Evolutionary conservation across 345 rosid species (phyloP), one percentile per base, ranked within the genome.

Genomic region (Aquilaria malaccensis): DNA sequence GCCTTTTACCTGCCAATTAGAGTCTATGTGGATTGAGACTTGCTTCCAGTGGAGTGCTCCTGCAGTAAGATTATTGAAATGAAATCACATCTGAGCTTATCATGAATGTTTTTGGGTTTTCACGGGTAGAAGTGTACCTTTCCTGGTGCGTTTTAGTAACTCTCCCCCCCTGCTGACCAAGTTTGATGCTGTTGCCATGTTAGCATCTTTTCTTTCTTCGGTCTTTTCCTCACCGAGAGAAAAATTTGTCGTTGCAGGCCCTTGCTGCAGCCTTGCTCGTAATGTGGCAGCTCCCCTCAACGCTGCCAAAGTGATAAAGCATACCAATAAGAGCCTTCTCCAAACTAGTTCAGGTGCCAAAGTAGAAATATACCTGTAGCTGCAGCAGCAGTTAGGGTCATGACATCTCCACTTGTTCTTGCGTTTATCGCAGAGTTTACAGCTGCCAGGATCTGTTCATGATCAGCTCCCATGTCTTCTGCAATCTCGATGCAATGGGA

Each of bases 1-100:
- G 62, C 15, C 66, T n/a, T 41, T 59, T 77, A 91, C 98, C 90
- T 92, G 92, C 76, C 84, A 87, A 68, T 76, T 82, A 22, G 97
- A 81, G 70, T 82, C 82, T 67, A 87, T 77, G 69, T 76, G 81
- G 72, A 92, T 81, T 63, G 96, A 89, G 70, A 89, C 89, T 80
- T 76, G 84, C 79, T 92, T 92, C 98, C 97, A 83, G 68, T 92
- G 97, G 54, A 89, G 83, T 67, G 74, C 96, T 65, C 97, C 98
- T 92, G 82, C 47, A 55, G 43, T 37, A 37, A 37, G 43, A 37
- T 37, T 4, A 22, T 22, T 22, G 22, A 22, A 22, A 22, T 22
- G 22, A 22, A 22, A 22, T 22, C 22, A 22, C 22, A 22, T 0
- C 1, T 22, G 22, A 22, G 22, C 22, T 22, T 22, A 22, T 22